Percentiles rank a stretch among this genome's conserved stretches.
These are phyloP conservation scores for Coccomyxa subellipsoidea DNA, from an alignment of 163 green algal species.

Conservation along the genomic window DNA sequence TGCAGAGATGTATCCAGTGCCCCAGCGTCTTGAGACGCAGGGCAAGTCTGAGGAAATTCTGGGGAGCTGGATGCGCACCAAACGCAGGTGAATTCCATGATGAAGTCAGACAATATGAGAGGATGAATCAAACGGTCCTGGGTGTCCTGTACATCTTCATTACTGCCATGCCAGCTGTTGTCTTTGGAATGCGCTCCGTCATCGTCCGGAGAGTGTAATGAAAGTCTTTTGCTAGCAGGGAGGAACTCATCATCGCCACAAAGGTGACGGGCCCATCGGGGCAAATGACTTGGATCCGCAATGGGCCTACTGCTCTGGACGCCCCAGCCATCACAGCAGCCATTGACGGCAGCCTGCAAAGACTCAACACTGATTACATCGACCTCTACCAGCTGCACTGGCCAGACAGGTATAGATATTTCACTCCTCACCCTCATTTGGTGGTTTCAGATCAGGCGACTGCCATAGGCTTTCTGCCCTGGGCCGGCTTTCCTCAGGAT, in stretches of 20 bases:
- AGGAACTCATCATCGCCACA: slow-evolving; percentile 59
- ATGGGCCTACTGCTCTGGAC: slow-evolving; percentile 69
- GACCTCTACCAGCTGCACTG: slow-evolving; percentile 87
- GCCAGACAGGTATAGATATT: slow-evolving; percentile 64
- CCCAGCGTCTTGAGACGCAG: slow-evolving; percentile 63
- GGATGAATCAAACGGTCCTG: too few relatives aligned
- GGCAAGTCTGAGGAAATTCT: slow-evolving; percentile 66
- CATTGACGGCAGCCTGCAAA: slow-evolving; percentile 70
- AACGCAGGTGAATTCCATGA: slow-evolving; percentile 16
- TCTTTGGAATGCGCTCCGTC: too few relatives aligned
- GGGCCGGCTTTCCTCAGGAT: background rate
- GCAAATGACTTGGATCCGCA: slow-evolving; percentile 86
- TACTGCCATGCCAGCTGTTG: too few relatives aligned
- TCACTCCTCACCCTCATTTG: background rate
- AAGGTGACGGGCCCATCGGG: slow-evolving; percentile 84
- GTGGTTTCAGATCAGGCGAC: background rate
- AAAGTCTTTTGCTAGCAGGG: too few relatives aligned
- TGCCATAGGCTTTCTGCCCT: background rate
- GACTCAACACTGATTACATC: slow-evolving; percentile 79
- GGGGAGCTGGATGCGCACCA: slow-evolving; percentile 52
- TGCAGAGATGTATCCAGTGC: slow-evolving; percentile 92
- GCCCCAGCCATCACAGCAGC: slow-evolving; percentile 69
- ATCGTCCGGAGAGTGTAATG: too few relatives aligned
- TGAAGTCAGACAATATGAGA: background rate
- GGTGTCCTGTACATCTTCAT: too few relatives aligned